phyloP scores from a whole-genome alignment of 2,329 filamentous ascomycete genomes.

The Colletotrichum abscissum region DNA sequence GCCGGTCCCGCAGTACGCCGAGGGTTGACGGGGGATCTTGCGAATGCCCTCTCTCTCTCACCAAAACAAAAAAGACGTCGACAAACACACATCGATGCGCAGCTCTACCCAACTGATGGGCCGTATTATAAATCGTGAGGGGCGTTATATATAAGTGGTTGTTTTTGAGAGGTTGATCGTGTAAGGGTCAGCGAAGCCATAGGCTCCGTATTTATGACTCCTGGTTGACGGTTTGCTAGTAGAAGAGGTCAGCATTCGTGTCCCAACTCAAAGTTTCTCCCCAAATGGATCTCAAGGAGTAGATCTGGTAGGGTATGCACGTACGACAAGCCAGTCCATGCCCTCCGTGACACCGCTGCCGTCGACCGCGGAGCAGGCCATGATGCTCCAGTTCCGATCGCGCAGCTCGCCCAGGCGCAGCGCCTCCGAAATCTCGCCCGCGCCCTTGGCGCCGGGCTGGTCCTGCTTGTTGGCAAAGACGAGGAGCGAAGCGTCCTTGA shows the following conservation, averaged over 20 bases:
- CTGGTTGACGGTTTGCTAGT: slow-evolving; percentile 42
- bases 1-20: slow-evolving; percentile 4
- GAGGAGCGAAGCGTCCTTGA: slow-evolving; percentile 89
- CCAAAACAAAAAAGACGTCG: slow-evolving; percentile 19
- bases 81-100: slow-evolving; percentile 29
- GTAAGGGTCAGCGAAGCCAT: slow-evolving; percentile 10
- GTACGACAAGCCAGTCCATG: slow-evolving; percentile 98
- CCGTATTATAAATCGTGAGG: slow-evolving; percentile 32
- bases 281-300: too few relatives aligned
- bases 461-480: slow-evolving; percentile 99
- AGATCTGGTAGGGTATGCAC: slow-evolving; percentile 41
- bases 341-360: slow-evolving; percentile 94
- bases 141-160: slow-evolving; percentile 27
- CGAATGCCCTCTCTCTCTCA: background rate
- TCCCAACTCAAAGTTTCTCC: too few relatives aligned
- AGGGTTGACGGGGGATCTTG: background rate
- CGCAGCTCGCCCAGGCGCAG: slow-evolving; percentile 89
- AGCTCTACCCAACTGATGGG: slow-evolving; percentile 28
- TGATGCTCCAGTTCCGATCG: slow-evolving; percentile 99
- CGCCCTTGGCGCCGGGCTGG: slow-evolving; percentile 95
- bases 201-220: slow-evolving; percentile 29
- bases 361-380: slow-evolving; percentile 96
- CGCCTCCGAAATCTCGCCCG: slow-evolving; percentile 95
- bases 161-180: background rate
- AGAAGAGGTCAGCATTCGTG: slow-evolving; percentile 10